These are phyloP conservation scores for Medicago lupulina DNA, from an alignment of 306 rosid genomes.

Conservation along the genomic window DNA sequence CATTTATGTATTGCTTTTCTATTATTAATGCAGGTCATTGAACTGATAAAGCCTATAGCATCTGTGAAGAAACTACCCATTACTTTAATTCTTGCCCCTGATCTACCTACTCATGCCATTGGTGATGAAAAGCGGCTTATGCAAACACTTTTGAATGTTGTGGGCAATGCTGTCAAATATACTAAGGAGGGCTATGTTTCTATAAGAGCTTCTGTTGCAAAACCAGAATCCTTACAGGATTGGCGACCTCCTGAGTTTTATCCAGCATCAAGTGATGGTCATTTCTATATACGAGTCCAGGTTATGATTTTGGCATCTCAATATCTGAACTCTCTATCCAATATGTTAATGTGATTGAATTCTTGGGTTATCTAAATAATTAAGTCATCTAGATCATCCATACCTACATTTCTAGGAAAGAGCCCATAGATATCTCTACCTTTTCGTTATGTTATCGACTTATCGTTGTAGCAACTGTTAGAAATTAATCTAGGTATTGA, in stretches of 20 bases:
- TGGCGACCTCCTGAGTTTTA: conserved; percentile 77
- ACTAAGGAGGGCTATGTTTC: conserved; percentile 86
- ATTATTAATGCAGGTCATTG: conserved; percentile 56
- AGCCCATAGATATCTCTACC: neutral
- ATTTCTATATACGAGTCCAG: conserved; percentile 80
- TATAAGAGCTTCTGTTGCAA: conserved; percentile 74
- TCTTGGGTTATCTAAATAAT: conserved; percentile 4
- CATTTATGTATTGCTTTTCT: conserved; percentile 24
- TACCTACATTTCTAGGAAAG: conserved; percentile 21
- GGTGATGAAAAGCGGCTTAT: conserved; percentile 86
- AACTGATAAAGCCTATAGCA: conserved; percentile 83
- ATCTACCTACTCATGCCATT: conserved; percentile 72
- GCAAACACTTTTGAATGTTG: conserved; percentile 78
- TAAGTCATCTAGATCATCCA: conserved; percentile 15
- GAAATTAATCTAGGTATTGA: conserved; percentile 22
- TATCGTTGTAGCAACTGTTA: conserved; percentile 1
- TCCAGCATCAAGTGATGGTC: conserved; percentile 68
- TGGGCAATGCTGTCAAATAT: conserved; percentile 89
- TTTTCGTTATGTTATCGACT: neutral
- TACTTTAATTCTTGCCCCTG: conserved; percentile 74
- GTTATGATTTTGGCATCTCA: conserved; percentile 44
- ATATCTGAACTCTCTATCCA: conserved; percentile 23
- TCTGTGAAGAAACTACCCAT: conserved; percentile 79
- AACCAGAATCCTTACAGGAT: conserved; percentile 77
- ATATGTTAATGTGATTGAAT: conserved; percentile 13